Base-by-base conservation (phyloP, 768 basidiomycete genomes). In the Tulasnella sp. region DNA sequence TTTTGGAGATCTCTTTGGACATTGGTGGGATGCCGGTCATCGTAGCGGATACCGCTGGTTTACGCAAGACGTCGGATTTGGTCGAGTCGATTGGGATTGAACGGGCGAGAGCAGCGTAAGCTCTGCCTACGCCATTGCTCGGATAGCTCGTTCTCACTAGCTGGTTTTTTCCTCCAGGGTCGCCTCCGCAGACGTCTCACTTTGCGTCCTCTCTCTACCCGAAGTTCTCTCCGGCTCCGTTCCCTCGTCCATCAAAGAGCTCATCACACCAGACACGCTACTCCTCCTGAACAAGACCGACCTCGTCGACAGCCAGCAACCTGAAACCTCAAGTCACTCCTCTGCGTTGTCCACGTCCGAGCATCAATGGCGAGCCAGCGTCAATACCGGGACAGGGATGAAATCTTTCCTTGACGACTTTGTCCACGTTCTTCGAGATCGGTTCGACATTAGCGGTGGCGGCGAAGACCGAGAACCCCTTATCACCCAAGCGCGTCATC, bases 41-140 rank as follows among this genome's bases (percentile, higher is more conserved):
- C 37, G 88, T 96, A 18, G 90, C 92, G 0, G 96, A 98, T 84
- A 97, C 96, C 0, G 96, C 96, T 2, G 96, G 96, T 0, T 86
- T 97, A 18, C 89, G 96, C 41, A 85, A 87, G 79, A 92, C 93
- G 0, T 86, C 89, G 11, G 92, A 96, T 82, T 83, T 90, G 3
- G 92, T 97, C 1, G 96, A 98, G 85, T 88, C 85, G 44, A 95
- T 97, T 72, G 96, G 96, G 0, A 90, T 97, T 24, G 89, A 93
- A 82, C 89, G 93, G 44, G 96, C 96, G 0, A 86, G 87, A 72
- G 87, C 89, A 69, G 88, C 90, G 96, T 96, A 81, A 83, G 93
- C 87, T n/a, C 34, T 22, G 16, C 20, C 42, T 37, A 7, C 82
- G 14, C 22, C 20, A 28, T 24, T 22, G n/a, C 1, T 41, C 40